These are phyloP conservation scores for Metschnikowia gruessii DNA, from an alignment of 805 yeast species.

Conservation along the genomic window DNA sequence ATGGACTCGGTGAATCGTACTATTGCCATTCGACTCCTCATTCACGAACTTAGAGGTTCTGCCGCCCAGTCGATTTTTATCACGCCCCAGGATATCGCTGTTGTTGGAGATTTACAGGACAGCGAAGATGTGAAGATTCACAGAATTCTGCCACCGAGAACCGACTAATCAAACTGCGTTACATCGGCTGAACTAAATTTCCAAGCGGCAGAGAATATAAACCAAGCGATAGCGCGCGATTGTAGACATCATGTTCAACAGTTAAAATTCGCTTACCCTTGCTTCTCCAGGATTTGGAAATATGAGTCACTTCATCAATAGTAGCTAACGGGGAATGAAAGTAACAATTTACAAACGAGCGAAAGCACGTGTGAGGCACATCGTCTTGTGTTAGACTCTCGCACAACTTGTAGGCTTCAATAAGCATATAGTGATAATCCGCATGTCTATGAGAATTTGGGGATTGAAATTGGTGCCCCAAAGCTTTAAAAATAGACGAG, in stretches of 20 bases:
- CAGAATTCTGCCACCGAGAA: slow-evolving; percentile 47
- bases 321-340: slow-evolving; percentile 11
- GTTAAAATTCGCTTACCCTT: not conserved
- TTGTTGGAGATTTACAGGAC: slow-evolving; percentile 54
- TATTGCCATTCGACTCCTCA: slow-evolving; percentile 70
- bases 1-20: slow-evolving; percentile 93
- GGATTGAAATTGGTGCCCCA: slow-evolving; percentile 1
- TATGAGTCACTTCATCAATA: slow-evolving; percentile 1
- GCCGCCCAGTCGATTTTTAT: slow-evolving; percentile 86
- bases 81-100: slow-evolving; percentile 88
- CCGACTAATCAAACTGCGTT: slow-evolving; percentile 6
- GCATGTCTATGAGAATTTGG: no score
- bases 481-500: slow-evolving; percentile 7
- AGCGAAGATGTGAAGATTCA: slow-evolving; percentile 58
- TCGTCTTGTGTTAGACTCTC: not conserved
- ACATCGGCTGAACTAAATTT: not conserved
- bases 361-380: slow-evolving; percentile 7
- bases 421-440: slow-evolving; percentile 4
- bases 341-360: slow-evolving; percentile 11
- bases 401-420: slow-evolving; percentile 3
- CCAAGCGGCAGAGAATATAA: not conserved
- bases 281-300: slow-evolving; percentile 3
- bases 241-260: slow-evolving; percentile 1
- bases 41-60: slow-evolving; percentile 61
- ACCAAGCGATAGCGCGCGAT: slow-evolving; percentile 1